Evolutionary conservation across 116 monocot genomes (phyloP), one percentile per base, ranked within the genome.

Genomic region (Phalaenopsis hybrid): DNA sequence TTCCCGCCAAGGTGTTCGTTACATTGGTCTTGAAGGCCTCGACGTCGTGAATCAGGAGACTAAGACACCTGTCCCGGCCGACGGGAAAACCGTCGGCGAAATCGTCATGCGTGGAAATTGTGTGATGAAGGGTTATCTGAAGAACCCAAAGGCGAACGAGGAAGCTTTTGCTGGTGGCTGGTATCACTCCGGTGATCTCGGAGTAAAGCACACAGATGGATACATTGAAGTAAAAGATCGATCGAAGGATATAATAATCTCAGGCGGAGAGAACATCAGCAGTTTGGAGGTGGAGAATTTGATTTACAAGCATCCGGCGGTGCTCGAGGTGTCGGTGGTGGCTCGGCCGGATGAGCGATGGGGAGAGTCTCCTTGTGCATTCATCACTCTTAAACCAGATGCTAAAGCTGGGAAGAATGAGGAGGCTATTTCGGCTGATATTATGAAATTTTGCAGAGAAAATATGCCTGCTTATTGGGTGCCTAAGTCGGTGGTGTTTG

Each of bases 331-430:
- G 8, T 89, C 91, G 34, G 95, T 97, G 79, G 95, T 94, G 67
- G 97, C 94, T 13, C 84, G 97, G 1, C 80, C 87, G 5, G 94
- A 97, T 20, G 93, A 94, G 84, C 85, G 63, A 78, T 98, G 97
- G 97, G 97, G 97, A 31, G 97, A 98, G 84, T 93, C 97, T 8
- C 97, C 95, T 0, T 98, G 95, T n/a, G 93, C 95, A 10, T 97
- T 97, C 76, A 83, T 97, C 67, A 93, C 88, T 0, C 50, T 88
- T 68, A 94, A 94, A 77, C 63, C 83, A 2, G 61, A 79, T 4
- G 77, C 80, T 0, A 80, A 86, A 25, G 57, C 75, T 55, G 57
- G 70, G 28, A 84, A 87, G 52, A 85, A 96, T 58, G 31, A 20
- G 17, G 83, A 83, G n/a, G 51, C 49, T 52, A 15, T 92, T 76